Base-by-base conservation (phyloP, 805 yeast genomes). In the Saturnispora sekii region DNA sequence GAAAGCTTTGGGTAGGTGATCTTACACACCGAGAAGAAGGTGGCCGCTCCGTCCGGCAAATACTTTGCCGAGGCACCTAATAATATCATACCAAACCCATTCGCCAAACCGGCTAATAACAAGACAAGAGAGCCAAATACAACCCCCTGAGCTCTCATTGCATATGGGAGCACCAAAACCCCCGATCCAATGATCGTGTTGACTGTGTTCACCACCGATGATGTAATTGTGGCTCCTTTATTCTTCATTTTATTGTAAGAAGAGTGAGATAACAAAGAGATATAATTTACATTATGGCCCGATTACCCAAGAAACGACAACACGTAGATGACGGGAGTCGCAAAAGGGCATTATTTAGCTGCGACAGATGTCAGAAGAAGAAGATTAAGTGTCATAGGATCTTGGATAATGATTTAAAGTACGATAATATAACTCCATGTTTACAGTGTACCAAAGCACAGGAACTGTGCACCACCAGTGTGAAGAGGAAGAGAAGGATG, bases 161-260 rank as follows among this genome's bases (percentile, higher is more conserved):
- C 84, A 49, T 69, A 78, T 0, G 93, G 89, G 65, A 84, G 75
- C 11, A 89, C 86, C 18, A 84, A 68, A 35, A 83, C 67, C 1
- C 94, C 94, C 0, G 93, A 87, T 6, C 94, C 94, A 10, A 84
- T 72, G 45, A 84, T 81, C 21, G 93, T 84, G 64, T 84, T 84
- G 44, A 81, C 72, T 33, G 85, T 67, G 61, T 80, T 82, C 43
- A 83, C 67, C 14, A 76, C 65, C 2, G 90, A 81, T 1, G 89
- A 81, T 1, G 57, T 48, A 21, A 71, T 64, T 10, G 81, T 68
- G 3, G 85, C 84, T 5, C 60, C 58, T 8, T 32, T n/a, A n/a
- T 18, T 31, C 14, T 33, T 38, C 41, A 38, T 38, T 14, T 38
- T 16, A 6, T 28, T 14, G 29, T 10, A 30, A 32, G 5, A 32